Evolutionary conservation across 306 rosid genomes (phyloP).

Genomic region (Dalbergia cultrata): DNA sequence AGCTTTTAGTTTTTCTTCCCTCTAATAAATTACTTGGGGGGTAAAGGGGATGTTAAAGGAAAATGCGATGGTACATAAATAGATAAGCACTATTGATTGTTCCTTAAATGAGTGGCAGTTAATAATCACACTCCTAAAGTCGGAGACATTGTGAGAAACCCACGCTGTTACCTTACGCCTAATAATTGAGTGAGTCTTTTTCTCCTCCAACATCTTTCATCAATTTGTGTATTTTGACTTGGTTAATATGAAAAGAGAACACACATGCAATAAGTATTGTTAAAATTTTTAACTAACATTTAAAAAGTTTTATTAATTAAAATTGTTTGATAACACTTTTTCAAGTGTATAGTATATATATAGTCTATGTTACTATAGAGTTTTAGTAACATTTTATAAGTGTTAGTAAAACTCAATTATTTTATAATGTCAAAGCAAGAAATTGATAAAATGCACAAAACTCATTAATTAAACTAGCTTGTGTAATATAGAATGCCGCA

Average conservation of each 20-base stretch:
- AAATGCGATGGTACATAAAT: background rate
- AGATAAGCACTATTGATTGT: conserved; percentile 22
- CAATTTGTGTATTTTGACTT: background rate
- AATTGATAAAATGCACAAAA: background rate
- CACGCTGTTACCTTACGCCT: conserved; percentile 2
- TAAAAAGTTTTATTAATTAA: too few species aligned
- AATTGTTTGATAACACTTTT: too few species aligned
- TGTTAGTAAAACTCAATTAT: too few species aligned
- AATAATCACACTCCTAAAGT: conserved; percentile 20
- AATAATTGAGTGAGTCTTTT: background rate
- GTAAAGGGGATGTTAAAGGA: background rate
- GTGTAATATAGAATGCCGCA: background rate
- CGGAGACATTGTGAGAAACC: conserved; percentile 7
- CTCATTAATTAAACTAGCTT: conserved; percentile 2
- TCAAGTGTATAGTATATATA: too few species aligned
- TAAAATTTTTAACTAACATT: too few species aligned
- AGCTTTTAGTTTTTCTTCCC: background rate
- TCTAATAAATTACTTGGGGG: background rate
- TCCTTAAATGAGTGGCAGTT: conserved; percentile 21
- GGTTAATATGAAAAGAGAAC: conserved; percentile 3
- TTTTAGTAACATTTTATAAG: too few species aligned
- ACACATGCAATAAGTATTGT: too few species aligned
- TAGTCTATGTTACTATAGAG: too few species aligned
- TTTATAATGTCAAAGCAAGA: background rate
- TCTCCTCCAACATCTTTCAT: background rate